Base-by-base conservation (phyloP, 2,329 filamentous ascomycete genomes). In the Knufia petricola region DNA sequence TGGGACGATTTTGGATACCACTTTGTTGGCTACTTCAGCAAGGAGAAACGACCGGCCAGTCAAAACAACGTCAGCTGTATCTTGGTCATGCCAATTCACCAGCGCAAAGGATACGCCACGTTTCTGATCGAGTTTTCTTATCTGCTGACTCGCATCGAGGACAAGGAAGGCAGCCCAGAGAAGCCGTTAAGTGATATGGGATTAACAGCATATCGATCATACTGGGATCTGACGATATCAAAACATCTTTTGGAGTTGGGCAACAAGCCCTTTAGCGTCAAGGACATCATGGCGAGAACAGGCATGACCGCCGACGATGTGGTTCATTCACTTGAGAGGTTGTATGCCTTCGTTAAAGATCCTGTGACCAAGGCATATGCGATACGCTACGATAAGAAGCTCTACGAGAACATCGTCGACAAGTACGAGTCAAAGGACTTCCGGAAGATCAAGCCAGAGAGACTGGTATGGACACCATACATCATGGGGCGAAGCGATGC, bases 1-100 rank as follows among this genome's bases (percentile, higher is more conserved):
- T 81, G 85, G 57, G 86, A 89, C 55, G 87, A 94, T 43, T 83
- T 88, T 59, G 92, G 92, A 12, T 92, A 85, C 60, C 92, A 96
- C 62, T 78, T 98, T 43, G 86, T 98, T n/a, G 92, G 92, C n/a
- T 98, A 95, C 64, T 98, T 98, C 66, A 96, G 92, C 44, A 98
- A 98, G 65, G 92, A 98, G 69, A 98, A 98, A 69, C 78, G 94
- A 37, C 84, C 87, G 1, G 90, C 87, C 65, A 94, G 88, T 52
- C 84, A 89, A 59, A 96, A 98, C 66, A 98, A 98, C 56, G 92
- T 98, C 41, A 95, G 88, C 7, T 98, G 92, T 66, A 98, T 98
- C 58, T 71, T 98, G 41, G 95, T 94, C 3, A 72, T 98, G 32
- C 92, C 92, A 0, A 95, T 96, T 48, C 92, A 96, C 63, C 90